Conservation (phyloP, 768 basidiomycete genomes). For the Mrakia gelida region DNA sequence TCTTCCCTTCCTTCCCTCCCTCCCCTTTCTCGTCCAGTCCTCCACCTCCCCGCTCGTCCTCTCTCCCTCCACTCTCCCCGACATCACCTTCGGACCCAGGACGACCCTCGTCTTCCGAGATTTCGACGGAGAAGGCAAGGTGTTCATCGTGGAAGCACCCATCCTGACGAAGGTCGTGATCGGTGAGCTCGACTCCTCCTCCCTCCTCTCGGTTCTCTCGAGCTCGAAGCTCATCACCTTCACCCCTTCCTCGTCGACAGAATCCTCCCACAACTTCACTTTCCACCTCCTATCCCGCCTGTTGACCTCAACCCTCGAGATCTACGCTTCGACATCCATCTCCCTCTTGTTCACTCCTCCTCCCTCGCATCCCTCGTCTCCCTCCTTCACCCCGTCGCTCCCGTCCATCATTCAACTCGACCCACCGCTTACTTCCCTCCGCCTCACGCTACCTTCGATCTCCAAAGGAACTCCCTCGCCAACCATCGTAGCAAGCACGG, state of each 20-base stretch:
- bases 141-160: constrained; percentile 1
- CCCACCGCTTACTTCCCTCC: constrained; percentile 16
- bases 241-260: background rate
- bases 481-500: background rate
- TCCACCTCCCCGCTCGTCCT: background rate
- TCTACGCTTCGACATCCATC: constrained; percentile 22
- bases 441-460: constrained; percentile 20
- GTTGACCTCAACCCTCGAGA: constrained; percentile 12
- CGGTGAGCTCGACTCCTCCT: background rate
- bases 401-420: constrained; percentile 29
- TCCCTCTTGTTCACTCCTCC: constrained; percentile 18
- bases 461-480: constrained; percentile 4
- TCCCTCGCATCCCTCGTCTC: background rate
- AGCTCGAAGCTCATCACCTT: background rate
- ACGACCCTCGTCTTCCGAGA: constrained; percentile 12
- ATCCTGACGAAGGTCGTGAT: constrained; percentile 6
- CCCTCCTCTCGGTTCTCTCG: background rate
- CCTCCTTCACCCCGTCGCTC: background rate
- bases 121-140: constrained; percentile 19
- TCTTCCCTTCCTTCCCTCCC: background rate
- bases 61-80: constrained; percentile 7
- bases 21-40: background rate
- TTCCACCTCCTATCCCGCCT: constrained; percentile 10
- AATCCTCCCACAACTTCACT: background rate
- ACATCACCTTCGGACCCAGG: background rate